These are phyloP conservation scores for Wallacemonas sp. DNA, from an alignment of 208 protist species.

Conservation along the genomic window DNA sequence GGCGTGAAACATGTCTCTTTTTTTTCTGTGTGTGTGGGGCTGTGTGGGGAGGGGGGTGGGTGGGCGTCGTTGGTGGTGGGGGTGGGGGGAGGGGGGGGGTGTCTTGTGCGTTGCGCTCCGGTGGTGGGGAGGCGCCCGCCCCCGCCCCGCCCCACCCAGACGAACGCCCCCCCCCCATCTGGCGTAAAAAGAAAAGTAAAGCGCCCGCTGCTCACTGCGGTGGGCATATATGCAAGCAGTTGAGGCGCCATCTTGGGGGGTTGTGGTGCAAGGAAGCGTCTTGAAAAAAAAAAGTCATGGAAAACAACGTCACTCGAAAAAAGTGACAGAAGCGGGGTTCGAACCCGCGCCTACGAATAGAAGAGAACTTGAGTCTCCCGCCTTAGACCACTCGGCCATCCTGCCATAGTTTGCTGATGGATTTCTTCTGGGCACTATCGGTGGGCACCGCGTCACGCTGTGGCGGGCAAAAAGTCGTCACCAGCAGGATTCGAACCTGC, in stretches of 20 bases:
- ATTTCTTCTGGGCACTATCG: not conserved
- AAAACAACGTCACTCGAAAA: slow-evolving; percentile 25
- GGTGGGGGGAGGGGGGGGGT: not conserved
- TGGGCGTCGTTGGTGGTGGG: not conserved
- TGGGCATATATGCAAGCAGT: too few relatives aligned
- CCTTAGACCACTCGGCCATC: slow-evolving; percentile 86
- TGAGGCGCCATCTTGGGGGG: not conserved
- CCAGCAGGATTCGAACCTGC: slow-evolving; percentile 76
- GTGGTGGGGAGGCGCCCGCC: too few relatives aligned
- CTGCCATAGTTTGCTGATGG: slow-evolving; percentile 24
- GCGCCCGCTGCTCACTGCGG: too few relatives aligned
- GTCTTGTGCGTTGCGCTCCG: too few relatives aligned
- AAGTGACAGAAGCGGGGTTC: slow-evolving; percentile 83
- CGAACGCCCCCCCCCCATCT: too few relatives aligned
- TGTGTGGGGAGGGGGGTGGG: not conserved
- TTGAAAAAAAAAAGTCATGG: not conserved
- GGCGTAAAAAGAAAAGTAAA: too few relatives aligned
- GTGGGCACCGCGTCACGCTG: not conserved
- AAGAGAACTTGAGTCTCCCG: slow-evolving; percentile 87
- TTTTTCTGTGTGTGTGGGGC: not conserved
- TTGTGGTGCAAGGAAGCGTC: not conserved
- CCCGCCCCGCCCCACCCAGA: too few relatives aligned
- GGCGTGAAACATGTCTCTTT: slow-evolving; percentile 28
- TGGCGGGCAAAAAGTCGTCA: slow-evolving; percentile 46
- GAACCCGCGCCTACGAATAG: slow-evolving; percentile 86